Conservation (phyloP, 2,329 filamentous ascomycete genomes). For the Colletotrichum sansevieriae region DNA sequence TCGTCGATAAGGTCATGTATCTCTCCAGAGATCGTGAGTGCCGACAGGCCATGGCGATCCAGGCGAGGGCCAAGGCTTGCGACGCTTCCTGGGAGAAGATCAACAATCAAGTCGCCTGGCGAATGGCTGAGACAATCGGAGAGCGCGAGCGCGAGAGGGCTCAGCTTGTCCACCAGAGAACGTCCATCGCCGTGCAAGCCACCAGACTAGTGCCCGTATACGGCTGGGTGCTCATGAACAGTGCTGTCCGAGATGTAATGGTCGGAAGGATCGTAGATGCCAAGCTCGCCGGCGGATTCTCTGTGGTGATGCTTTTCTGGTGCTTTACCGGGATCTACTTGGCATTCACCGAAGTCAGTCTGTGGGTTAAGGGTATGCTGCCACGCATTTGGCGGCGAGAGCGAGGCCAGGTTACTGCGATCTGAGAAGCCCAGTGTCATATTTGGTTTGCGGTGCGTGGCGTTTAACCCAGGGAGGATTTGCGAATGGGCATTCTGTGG, state of each 20-base stretch:
- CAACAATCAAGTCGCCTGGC: slow-evolving; percentile 77
- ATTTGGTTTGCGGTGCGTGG: slow-evolving; percentile 1
- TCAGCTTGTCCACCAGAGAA: slow-evolving; percentile 27
- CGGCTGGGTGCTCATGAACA: slow-evolving; percentile 59
- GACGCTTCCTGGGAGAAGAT: slow-evolving; percentile 79
- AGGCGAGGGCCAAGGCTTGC: slow-evolving; percentile 68
- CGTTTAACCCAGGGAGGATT: slow-evolving; percentile 1
- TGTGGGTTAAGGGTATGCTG: slow-evolving; percentile 50
- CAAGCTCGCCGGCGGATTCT: slow-evolving; percentile 59
- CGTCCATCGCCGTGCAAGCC: slow-evolving; percentile 39
- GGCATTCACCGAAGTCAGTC: slow-evolving; percentile 59
- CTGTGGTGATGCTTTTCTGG: slow-evolving; percentile 63
- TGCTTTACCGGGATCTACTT: slow-evolving; percentile 63
- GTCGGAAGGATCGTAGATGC: slow-evolving; percentile 56
- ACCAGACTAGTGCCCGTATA: slow-evolving; percentile 55
- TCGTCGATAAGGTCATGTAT: slow-evolving; percentile 65
- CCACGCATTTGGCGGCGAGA: slow-evolving; percentile 10
- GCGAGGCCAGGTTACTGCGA: neutral
- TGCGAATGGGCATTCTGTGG: neutral
- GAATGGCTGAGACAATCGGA: slow-evolving; percentile 68
- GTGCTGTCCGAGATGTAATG: slow-evolving; percentile 54
- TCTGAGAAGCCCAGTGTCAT: neutral
- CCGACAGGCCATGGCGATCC: slow-evolving; percentile 59
- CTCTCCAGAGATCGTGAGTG: slow-evolving; percentile 61
- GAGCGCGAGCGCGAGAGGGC: slow-evolving; percentile 55